Percentiles rank a stretch among this genome's conserved stretches.
Conservation (phyloP, 1,284 basidiomycete genomes). For the Sanguinoderma infundibulare region DNA sequence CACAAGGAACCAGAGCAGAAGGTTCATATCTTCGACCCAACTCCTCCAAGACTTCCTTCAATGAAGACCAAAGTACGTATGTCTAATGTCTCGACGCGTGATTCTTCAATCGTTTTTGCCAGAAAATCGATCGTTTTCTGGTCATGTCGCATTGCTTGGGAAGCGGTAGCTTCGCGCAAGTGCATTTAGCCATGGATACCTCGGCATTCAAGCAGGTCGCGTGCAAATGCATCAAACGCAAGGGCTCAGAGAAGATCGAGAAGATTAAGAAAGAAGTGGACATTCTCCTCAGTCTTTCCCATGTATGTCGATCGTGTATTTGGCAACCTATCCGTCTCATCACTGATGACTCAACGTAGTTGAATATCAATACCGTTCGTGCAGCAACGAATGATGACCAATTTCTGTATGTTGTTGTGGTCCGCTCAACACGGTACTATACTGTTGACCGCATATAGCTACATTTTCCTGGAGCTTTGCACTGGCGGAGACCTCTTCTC, state of each 20-base stretch:
- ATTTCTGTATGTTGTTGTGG: slow-evolving; percentile 52
- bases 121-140: slow-evolving; percentile 64
- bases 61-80: slow-evolving; percentile 49
- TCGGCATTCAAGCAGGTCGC: slow-evolving; percentile 74
- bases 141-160: slow-evolving; percentile 79
- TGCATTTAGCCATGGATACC: slow-evolving; percentile 75
- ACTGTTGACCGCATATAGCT: slow-evolving; percentile 41
- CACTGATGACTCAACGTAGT: slow-evolving; percentile 44
- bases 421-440: not conserved
- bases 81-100: not conserved
- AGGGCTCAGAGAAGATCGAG: slow-evolving; percentile 55
- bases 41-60: slow-evolving; percentile 54
- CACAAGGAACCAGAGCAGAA: slow-evolving; percentile 57
- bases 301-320: slow-evolving; percentile 49
- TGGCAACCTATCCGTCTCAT: slow-evolving; percentile 5
- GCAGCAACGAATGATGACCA: slow-evolving; percentile 67
- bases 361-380: slow-evolving; percentile 81
- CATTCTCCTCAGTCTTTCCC: slow-evolving; percentile 69
- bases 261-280: slow-evolving; percentile 79
- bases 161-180: slow-evolving; percentile 80
- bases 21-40: slow-evolving; percentile 61
- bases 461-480: slow-evolving; percentile 78
- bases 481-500: slow-evolving; percentile 82
- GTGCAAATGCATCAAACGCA: slow-evolving; percentile 78
- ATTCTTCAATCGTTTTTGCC: not conserved